Percentiles rank a stretch among this genome's conserved stretches.
Conservation (phyloP, 2,329 filamentous ascomycete genomes). For the Hymenotorrendiella dingleyae region DNA sequence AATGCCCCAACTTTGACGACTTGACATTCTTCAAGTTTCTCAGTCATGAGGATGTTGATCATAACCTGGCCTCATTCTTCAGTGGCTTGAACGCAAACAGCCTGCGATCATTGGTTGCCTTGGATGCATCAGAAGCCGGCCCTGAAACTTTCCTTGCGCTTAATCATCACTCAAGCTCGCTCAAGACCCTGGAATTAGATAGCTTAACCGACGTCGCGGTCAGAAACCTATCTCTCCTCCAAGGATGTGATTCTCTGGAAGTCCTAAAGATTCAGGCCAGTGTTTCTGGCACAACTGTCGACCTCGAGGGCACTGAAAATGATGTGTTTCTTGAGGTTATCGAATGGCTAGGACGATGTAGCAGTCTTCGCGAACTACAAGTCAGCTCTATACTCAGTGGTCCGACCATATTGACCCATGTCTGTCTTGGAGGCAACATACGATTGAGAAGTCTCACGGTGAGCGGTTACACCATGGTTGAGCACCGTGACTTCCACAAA, state of each 20-base stretch:
- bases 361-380: slow-evolving; percentile 42
- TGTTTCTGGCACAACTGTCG: slow-evolving; percentile 37
- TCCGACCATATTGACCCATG: slow-evolving; percentile 44
- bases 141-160: slow-evolving; percentile 48
- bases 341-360: slow-evolving; percentile 50
- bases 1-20: slow-evolving; percentile 56
- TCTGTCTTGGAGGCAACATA: slow-evolving; percentile 41
- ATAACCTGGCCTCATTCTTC: slow-evolving; percentile 53
- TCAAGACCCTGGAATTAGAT: slow-evolving; percentile 46
- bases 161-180: slow-evolving; percentile 45
- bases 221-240: slow-evolving; percentile 42
- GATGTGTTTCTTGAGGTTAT: slow-evolving; percentile 46
- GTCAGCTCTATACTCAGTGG: slow-evolving; percentile 47
- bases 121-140: slow-evolving; percentile 49
- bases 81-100: slow-evolving; percentile 48
- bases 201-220: slow-evolving; percentile 43
- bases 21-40: slow-evolving; percentile 48
- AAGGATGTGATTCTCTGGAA: slow-evolving; percentile 43
- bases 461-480: slow-evolving; percentile 41
- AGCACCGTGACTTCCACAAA: slow-evolving; percentile 45
- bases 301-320: slow-evolving; percentile 45
- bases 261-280: slow-evolving; percentile 38
- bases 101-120: slow-evolving; percentile 52
- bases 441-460: slow-evolving; percentile 43
- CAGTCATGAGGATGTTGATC: slow-evolving; percentile 37